A percentile compares a stretch with the other conserved stretches of the same genome.
Evolutionary conservation across 2,329 filamentous ascomycete species (phyloP).

Genomic region (Arachnopeziza araneosa): DNA sequence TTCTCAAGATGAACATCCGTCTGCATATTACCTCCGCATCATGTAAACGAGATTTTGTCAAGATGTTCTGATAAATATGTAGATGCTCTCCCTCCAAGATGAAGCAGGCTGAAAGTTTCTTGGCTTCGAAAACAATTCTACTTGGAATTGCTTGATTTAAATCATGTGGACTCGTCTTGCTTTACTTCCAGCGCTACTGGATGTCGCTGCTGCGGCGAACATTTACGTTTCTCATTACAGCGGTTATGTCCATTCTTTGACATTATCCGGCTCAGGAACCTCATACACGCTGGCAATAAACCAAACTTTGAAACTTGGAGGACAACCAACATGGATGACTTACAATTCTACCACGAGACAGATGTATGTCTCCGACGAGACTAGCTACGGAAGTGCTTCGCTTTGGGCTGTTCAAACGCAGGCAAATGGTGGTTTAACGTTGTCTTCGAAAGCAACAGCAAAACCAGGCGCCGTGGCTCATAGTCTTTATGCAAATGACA

Average conservation of each 20-base stretch:
- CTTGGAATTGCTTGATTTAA: neutral
- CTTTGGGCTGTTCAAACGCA: constrained; percentile 31
- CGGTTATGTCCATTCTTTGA: constrained; percentile 38
- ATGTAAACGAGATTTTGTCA: neutral
- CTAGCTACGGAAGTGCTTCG: constrained; percentile 28
- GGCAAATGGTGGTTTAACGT: constrained; percentile 34
- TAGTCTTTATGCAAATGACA: constrained; percentile 17
- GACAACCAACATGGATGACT: constrained; percentile 41
- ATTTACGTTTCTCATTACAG: constrained; percentile 34
- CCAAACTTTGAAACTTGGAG: constrained; percentile 31
- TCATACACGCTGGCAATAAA: constrained; percentile 15
- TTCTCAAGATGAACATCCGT: neutral
- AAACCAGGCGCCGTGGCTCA: constrained; percentile 18
- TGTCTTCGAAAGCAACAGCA: constrained; percentile 25
- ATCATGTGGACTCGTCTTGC: neutral
- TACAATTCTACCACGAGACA: constrained; percentile 33
- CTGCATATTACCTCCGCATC: neutral
- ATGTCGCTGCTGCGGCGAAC: constrained; percentile 10
- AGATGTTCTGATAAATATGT: neutral
- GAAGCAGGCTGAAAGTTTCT: neutral
- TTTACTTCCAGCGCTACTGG: constrained; percentile 6
- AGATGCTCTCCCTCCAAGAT: neutral
- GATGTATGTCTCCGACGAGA: constrained; percentile 43
- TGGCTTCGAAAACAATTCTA: neutral
- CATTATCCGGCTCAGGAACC: constrained; percentile 21